Evolutionary conservation across 1,284 basidiomycete species (phyloP), one percentile per base, ranked within the genome.

Genomic region (Pterulicium gracile): DNA sequence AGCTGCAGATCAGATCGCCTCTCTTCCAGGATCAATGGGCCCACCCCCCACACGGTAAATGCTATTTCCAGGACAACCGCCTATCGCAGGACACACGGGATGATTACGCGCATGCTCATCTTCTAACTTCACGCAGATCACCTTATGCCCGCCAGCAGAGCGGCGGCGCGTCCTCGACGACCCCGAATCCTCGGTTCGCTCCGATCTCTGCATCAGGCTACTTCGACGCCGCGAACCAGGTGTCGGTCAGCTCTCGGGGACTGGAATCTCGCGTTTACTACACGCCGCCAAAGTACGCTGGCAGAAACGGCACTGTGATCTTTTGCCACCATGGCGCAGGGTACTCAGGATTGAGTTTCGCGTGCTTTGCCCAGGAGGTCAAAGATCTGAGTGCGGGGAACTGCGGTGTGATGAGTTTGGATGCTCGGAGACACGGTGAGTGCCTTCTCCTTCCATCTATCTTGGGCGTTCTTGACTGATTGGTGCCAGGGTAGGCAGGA

Each of bases 321-420:
- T 72, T 98, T 2, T 89, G 89, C 61, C 93, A 97, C 58, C 95
- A 98, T 56, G 95, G 96, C 0, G 95, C 90, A 1, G 95, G 96
- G 2, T 91, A 90, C 57, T 83, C 83, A 0, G 94, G 80, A 0
- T 70, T 97, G 50, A 89, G 81, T 51, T 98, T 93, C 61, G 94
- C 96, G 0, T 81, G 81, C 54, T 72, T 94, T 45, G 91, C 94
- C 7, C 83, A 82, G 58, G 82, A 89, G 59, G 68, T 98, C 2
- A 65, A 62, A 10, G 71, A 68, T 36, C 54, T 70, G 59, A 79
- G 77, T 21, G 67, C 69, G 4, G 86, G 86, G 3, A 84, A 89
- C 56, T 79, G 87, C 42, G 95, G 96, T 0, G 75, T 98, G 12
- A 56, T 98, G 41, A 72, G 87, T 0, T 71, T 87, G 46, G 96